These are phyloP conservation scores for Puccinia sorghi DNA, from an alignment of 1,284 basidiomycete genomes.

Conservation along the genomic window DNA sequence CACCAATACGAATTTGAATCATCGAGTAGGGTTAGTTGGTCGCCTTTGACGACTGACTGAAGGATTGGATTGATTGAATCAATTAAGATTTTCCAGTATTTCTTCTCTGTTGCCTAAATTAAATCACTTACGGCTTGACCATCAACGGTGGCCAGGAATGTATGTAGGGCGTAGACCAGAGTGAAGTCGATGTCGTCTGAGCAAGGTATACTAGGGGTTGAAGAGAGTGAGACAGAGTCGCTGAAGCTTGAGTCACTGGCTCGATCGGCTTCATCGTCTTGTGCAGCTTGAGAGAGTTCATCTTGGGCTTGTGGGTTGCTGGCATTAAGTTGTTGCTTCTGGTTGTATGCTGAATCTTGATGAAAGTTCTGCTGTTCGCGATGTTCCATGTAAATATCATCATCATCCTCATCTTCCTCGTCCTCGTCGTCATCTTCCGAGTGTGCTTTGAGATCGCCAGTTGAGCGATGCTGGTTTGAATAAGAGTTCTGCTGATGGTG, in stretches of 20 bases:
- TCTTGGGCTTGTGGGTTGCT: not conserved
- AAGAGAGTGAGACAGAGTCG: constrained; percentile 56
- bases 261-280: constrained; percentile 45
- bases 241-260: constrained; percentile 50
- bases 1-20: constrained; percentile 98
- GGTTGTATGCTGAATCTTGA: not conserved
- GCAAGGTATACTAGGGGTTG: constrained; percentile 79
- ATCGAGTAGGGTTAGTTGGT: constrained; percentile 88
- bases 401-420: constrained; percentile 25
- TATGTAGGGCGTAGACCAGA: constrained; percentile 83
- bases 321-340: constrained; percentile 11
- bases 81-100: not conserved
- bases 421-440: constrained; percentile 29
- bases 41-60: constrained; percentile 81
- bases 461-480: constrained; percentile 12
- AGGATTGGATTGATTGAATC: not conserved
- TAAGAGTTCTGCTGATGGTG: constrained; percentile 5
- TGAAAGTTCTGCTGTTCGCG: constrained; percentile 17
- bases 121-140: constrained; percentile 72
- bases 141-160: constrained; percentile 91
- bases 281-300: constrained; percentile 22
- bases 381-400: constrained; percentile 35
- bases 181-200: constrained; percentile 82
- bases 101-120: not conserved
- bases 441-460: not conserved